These are phyloP conservation scores for Neurospora sp. DNA, from an alignment of 495 filamentous ascomycete species.

Conservation along the genomic window DNA sequence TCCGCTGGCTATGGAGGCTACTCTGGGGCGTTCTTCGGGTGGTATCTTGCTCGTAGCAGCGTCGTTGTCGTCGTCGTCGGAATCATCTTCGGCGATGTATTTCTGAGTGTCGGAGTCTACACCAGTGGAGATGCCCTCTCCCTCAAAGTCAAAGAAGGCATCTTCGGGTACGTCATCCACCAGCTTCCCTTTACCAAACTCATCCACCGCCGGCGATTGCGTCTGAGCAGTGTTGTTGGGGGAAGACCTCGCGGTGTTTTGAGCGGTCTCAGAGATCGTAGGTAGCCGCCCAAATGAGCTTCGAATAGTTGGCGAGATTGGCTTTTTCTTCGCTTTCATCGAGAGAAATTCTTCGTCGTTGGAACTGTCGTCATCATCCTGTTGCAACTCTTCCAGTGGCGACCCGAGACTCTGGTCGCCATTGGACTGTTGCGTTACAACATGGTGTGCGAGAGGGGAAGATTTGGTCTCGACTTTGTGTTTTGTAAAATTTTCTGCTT, in stretches of 20 bases:
- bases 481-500: background rate
- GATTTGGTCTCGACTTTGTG: background rate
- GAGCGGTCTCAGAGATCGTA: slow-evolving; percentile 5
- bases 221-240: background rate
- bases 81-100: slow-evolving; percentile 10
- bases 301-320: slow-evolving; percentile 7
- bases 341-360: slow-evolving; percentile 25
- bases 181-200: background rate
- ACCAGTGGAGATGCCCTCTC: slow-evolving; percentile 1
- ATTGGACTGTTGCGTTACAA: background rate
- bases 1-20: background rate
- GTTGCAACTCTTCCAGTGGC: slow-evolving; percentile 11
- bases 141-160: slow-evolving; percentile 20
- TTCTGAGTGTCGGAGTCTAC: slow-evolving; percentile 5
- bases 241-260: background rate
- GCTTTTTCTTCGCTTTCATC: slow-evolving; percentile 16
- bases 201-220: background rate
- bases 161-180: slow-evolving; percentile 12
- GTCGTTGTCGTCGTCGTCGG: slow-evolving; percentile 15
- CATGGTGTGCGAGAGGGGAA: background rate
- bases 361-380: slow-evolving; percentile 16
- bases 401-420: slow-evolving; percentile 6
- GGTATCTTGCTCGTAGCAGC: slow-evolving; percentile 1
- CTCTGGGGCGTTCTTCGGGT: background rate
- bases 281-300: slow-evolving; percentile 6